These are phyloP conservation scores for Aspergillus leporis DNA, from an alignment of 495 filamentous ascomycete genomes.

Conservation along the genomic window DNA sequence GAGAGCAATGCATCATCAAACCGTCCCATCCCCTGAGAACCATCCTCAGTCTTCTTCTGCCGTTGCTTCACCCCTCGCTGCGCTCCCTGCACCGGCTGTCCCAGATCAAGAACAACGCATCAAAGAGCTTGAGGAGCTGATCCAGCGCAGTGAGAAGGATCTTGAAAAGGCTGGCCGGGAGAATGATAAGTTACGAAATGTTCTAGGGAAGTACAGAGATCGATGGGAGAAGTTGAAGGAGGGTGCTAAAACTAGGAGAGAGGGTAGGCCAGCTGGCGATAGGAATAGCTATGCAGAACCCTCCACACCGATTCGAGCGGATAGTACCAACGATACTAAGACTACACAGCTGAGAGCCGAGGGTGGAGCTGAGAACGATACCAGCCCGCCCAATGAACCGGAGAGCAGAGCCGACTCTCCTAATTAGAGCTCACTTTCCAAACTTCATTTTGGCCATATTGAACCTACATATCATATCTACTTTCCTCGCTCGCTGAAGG, in stretches of 20 bases:
- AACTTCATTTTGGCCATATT: background rate
- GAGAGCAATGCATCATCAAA: constrained; percentile 60
- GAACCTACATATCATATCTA: background rate
- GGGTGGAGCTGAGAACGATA: constrained; percentile 10
- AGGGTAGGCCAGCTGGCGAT: constrained; percentile 8
- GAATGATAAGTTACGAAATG: constrained; percentile 67
- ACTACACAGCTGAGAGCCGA: background rate
- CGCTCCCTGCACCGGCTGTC: constrained; percentile 22
- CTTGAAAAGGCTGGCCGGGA: constrained; percentile 60
- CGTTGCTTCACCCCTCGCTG: constrained; percentile 27
- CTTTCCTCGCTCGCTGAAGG: background rate
- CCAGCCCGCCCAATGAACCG: constrained; percentile 4
- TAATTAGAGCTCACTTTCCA: background rate
- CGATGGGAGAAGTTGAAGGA: constrained; percentile 86
- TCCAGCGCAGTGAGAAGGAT: constrained; percentile 52
- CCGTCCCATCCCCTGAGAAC: constrained; percentile 38
- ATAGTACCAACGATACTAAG: constrained; percentile 1
- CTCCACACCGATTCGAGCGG: background rate
- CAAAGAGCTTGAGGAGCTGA: constrained; percentile 46
- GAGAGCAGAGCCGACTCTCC: background rate
- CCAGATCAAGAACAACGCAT: constrained; percentile 44
- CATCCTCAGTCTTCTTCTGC: constrained; percentile 26
- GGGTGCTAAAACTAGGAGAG: constrained; percentile 64
- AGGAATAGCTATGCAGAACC: background rate
- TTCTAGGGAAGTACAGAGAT: constrained; percentile 69